A percentile compares a stretch with the other conserved stretches of the same genome.
Conservation (phyloP, 495 filamentous ascomycete genomes). For the Aspergillus olivimuriae region DNA sequence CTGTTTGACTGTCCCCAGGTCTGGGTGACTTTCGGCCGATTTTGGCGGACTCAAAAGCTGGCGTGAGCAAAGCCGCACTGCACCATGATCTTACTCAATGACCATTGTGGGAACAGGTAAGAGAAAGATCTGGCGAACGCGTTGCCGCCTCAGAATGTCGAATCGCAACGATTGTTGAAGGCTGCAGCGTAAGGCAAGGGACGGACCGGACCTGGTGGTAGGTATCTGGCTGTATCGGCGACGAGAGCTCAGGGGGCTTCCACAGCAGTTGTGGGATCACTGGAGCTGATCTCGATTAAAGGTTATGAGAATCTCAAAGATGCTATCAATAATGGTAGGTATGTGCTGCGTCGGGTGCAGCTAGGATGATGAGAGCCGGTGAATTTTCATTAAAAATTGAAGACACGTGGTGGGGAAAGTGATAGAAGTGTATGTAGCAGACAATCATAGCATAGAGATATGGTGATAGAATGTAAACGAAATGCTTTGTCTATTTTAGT, state of each 20-base stretch:
- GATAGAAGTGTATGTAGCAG: neutral
- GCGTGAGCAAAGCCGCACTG: constrained; percentile 47
- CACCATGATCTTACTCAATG: constrained; percentile 36
- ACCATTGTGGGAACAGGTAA: constrained; percentile 24
- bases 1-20: constrained; percentile 40
- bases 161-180: constrained; percentile 46
- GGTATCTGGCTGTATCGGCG: constrained; percentile 51
- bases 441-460: too few relatives aligned
- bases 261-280: constrained; percentile 46
- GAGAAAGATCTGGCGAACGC: constrained; percentile 23
- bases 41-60: constrained; percentile 47
- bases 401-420: too few relatives aligned
- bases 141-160: constrained; percentile 43
- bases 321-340: constrained; percentile 48
- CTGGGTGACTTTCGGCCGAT: constrained; percentile 54
- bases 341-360: constrained; percentile 40
- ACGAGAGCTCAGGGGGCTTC: constrained; percentile 50
- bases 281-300: constrained; percentile 46
- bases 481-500: too few relatives aligned
- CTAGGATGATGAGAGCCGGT: constrained; percentile 21
- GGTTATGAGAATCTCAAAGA: constrained; percentile 51
- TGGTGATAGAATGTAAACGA: too few relatives aligned
- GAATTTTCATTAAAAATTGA: too few relatives aligned
- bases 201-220: constrained; percentile 52
- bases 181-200: constrained; percentile 48